phyloP scores from a whole-genome alignment of 108 stramenopile genomes.

The Skeletonema costatum region DNA sequence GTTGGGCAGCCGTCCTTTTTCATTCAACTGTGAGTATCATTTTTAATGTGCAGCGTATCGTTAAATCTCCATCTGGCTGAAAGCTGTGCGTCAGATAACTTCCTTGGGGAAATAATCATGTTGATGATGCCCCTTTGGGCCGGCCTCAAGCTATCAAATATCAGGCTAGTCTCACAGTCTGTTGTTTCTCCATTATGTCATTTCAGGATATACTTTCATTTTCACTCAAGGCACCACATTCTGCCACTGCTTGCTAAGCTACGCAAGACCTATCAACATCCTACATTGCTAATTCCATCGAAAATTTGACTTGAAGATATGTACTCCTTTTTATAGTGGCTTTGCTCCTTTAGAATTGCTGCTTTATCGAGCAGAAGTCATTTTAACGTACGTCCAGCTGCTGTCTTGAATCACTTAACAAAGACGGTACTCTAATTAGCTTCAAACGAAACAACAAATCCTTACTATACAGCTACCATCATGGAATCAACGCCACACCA shows the following conservation, averaged over 20 bases:
- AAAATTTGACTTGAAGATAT: neutral
- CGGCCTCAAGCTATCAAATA: too few species aligned
- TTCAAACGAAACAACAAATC: neutral
- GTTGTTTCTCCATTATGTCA: neutral
- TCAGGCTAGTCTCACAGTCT: neutral
- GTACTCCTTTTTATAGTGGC: neutral
- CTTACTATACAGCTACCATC: neutral
- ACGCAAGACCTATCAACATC: neutral
- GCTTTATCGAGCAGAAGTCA: slow-evolving; percentile 1
- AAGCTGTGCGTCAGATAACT: too few species aligned
- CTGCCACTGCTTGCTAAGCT: neutral
- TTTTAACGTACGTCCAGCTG: neutral
- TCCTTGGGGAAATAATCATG: too few species aligned
- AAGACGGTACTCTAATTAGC: neutral
- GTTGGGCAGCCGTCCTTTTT: neutral
- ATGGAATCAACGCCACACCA: slow-evolving; percentile 80
- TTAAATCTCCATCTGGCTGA: too few species aligned
- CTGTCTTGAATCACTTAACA: neutral
- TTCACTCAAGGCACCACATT: neutral
- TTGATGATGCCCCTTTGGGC: too few species aligned
- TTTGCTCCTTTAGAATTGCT: neutral
- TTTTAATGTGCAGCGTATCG: too few species aligned
- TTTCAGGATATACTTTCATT: slow-evolving; percentile 1
- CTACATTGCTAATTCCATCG: neutral
- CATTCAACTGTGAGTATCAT: neutral